A percentile compares a stretch with the other conserved stretches of the same genome.
These are phyloP conservation scores for Candida manassasensis DNA, from an alignment of 805 yeast species.

Conservation along the genomic window DNA sequence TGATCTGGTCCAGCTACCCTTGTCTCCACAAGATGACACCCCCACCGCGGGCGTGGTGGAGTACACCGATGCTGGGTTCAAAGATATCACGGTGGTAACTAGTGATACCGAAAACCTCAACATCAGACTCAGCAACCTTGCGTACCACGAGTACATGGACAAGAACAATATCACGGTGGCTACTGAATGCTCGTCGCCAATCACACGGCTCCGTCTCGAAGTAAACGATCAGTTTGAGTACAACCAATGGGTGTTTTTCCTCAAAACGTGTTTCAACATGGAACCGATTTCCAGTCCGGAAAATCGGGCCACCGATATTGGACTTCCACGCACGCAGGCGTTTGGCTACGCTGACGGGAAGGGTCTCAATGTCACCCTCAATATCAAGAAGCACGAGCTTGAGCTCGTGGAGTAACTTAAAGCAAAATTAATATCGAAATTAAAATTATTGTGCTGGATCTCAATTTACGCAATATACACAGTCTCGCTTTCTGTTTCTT, in stretches of 20 bases:
- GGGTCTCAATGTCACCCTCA: conserved; percentile 1
- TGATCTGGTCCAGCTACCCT: not conserved
- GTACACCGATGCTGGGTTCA: conserved; percentile 1
- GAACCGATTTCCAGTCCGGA: not conserved
- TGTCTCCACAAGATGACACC: not conserved
- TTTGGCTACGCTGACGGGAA: not conserved
- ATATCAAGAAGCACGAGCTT: not conserved
- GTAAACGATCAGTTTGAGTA: conserved; percentile 2
- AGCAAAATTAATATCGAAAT: no score
- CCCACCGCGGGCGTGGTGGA: not conserved
- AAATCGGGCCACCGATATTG: conserved; percentile 2
- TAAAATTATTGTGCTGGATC: no score
- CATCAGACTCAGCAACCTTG: not conserved
- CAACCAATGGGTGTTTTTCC: conserved; percentile 5
- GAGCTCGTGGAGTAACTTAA: no score
- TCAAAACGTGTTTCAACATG: conserved; percentile 5
- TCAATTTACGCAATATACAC: no score
- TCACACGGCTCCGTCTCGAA: not conserved
- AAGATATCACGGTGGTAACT: conserved; percentile 1
- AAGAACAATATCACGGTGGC: conserved; percentile 1
- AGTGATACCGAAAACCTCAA: not conserved
- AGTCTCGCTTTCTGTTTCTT: no score
- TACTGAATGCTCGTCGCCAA: not conserved
- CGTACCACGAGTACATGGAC: conserved; percentile 1
- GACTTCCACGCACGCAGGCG: conserved; percentile 2